Evolutionary conservation across 805 yeast species (phyloP).

Genomic region (Hanseniaspora pseudoguilliermondii): DNA sequence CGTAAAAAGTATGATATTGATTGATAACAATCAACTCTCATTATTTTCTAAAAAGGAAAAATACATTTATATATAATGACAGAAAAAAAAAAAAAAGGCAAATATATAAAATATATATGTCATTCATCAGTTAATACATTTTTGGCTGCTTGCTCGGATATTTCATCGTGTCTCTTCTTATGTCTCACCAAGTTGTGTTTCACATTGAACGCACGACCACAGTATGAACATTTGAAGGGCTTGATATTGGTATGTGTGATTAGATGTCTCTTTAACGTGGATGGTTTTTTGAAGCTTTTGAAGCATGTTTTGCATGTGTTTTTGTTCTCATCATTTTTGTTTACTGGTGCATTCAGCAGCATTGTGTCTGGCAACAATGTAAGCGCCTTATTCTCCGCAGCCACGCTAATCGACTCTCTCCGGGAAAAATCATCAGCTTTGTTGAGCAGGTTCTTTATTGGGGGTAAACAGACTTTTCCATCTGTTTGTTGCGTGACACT

Average conservation of each 20-base stretch:
- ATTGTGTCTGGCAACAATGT: neutral
- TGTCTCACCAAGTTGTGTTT: constrained; percentile 68
- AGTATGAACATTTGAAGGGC: constrained; percentile 58
- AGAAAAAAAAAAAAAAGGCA: neutral
- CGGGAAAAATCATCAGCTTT: neutral
- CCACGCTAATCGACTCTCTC: neutral
- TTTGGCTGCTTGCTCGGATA: neutral
- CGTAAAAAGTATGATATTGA: too few relatives aligned
- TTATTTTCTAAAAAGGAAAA: neutral
- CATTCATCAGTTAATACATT: neutral
- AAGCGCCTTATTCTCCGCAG: too few relatives aligned
- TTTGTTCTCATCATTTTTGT: neutral
- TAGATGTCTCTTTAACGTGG: constrained; percentile 80
- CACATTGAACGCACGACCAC: constrained; percentile 73
- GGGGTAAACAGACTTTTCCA: neutral
- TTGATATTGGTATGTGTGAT: constrained; percentile 81
- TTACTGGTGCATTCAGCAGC: neutral
- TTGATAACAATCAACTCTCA: too few relatives aligned
- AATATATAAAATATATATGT: neutral
- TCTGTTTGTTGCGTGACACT: neutral
- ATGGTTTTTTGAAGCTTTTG: constrained; percentile 81
- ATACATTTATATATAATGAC: neutral
- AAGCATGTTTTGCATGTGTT: constrained; percentile 38
- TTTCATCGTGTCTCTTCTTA: constrained; percentile 45
- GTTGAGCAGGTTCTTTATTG: neutral